Evolutionary conservation across 139 green algal species (phyloP).

Genomic region (Picochlorum sp.): DNA sequence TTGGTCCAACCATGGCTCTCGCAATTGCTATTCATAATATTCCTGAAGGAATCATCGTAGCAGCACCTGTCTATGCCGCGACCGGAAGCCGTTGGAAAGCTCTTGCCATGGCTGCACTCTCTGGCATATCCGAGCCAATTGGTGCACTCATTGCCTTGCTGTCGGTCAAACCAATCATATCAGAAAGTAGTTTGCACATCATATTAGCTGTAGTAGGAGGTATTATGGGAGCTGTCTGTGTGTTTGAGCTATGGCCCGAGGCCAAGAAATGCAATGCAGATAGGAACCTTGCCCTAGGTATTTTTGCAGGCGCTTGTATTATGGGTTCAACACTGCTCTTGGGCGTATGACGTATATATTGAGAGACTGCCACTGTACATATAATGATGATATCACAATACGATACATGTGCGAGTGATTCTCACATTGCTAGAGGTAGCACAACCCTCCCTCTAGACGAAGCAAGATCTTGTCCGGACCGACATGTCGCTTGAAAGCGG

Average conservation of each 20-base stretch:
- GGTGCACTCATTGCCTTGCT: conserved; percentile 66
- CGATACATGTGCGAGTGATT: too few species aligned
- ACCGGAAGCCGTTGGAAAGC: conserved; percentile 67
- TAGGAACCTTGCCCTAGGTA: conserved; percentile 41
- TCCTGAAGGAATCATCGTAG: conserved; percentile 71
- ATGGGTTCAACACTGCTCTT: conserved; percentile 68
- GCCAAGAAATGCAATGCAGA: conserved; percentile 60
- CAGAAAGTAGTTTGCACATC: conserved; percentile 46
- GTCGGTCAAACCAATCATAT: conserved; percentile 58
- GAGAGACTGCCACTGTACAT: too few species aligned
- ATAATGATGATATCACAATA: too few species aligned
- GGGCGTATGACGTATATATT: neutral
- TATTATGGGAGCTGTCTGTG: conserved; percentile 79
- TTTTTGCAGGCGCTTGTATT: conserved; percentile 41
- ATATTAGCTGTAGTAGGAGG: conserved; percentile 74
- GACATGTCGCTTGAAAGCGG: too few species aligned
- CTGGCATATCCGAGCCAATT: conserved; percentile 73
- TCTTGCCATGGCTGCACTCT: conserved; percentile 56
- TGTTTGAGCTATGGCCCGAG: conserved; percentile 80
- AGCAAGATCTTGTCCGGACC: too few species aligned
- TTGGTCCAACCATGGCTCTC: conserved; percentile 64
- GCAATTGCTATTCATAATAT: conserved; percentile 89
- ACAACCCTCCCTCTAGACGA: too few species aligned
- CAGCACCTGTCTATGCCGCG: conserved; percentile 79
- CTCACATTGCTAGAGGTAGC: too few species aligned